Base-by-base conservation (phyloP, 768 basidiomycete genomes). In the Trametes villosa region DNA sequence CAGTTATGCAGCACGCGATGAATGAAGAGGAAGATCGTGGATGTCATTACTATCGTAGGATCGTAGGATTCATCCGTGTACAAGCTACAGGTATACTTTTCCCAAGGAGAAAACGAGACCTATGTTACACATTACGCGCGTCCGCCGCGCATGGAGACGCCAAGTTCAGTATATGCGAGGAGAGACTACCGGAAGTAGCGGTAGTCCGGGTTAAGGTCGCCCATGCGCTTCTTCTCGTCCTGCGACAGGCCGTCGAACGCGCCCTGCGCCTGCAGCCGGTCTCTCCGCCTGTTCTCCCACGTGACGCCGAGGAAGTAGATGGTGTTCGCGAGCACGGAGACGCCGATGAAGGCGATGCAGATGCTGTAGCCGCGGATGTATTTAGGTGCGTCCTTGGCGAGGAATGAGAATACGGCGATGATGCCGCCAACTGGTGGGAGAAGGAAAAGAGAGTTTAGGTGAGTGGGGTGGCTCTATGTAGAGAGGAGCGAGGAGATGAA, bases 351-450 rank as follows among this genome's bases (percentile, higher is more conserved):
- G 30, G 57, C 66, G 60, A 72, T 59, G 62, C 65, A 66, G 53
- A 72, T 58, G 57, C 62, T 61, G 64, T 72, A 72, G 31, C 71
- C 71, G 9, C 60, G 36, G 45, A 62, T 67, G 61, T 69, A 72
- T 24, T 65, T 59, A 15, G 69, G 66, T 40, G 71, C 71, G 54
- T 72, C 69, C 44, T 67, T 64, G 11, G 68, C 53, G 57, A 70
- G 69, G 71, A 72, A 72, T 27, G 68, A 38, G 56, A 68, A 72
- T 38, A 63, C 59, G 36, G 71, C 66, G 59, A 72, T 67, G 65
- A 72, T 69, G 24, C 69, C 71, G 42, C 71, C 71, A 53, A 70
- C 69, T 70, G 41, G 6, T 7, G 17, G 30, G 9, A 2, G 6
- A 30, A 20, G 26, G 8, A 26, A 36, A 3, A n/a, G 17, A 2